Evolutionary conservation across 352 stramenopile species (phyloP).

Genomic region (Phytophthora tubulina): DNA sequence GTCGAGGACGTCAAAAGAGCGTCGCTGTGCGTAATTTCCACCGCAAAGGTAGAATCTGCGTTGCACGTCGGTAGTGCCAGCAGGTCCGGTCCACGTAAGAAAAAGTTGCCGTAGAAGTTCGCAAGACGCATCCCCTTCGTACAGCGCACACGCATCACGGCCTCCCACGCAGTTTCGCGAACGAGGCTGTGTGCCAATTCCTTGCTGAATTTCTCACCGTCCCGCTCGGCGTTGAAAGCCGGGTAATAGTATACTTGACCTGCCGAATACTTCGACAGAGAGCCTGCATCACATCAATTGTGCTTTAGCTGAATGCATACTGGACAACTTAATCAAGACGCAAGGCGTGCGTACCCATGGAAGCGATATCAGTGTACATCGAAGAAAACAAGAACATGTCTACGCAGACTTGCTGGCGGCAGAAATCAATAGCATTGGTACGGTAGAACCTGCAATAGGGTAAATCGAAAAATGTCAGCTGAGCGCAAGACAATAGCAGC

Average conservation of each 20-base stretch:
- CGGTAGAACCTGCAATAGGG: constrained; percentile 83
- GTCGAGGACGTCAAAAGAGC: constrained; percentile 93
- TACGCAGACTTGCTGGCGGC: constrained; percentile 98
- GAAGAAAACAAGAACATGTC: constrained; percentile 98
- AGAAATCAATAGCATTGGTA: constrained; percentile 97
- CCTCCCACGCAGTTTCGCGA: constrained; percentile 95
- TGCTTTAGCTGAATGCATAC: constrained; percentile 17
- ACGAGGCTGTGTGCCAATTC: constrained; percentile 94
- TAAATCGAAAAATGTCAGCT: constrained; percentile 7
- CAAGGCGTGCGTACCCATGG: constrained; percentile 77
- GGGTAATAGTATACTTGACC: constrained; percentile 98
- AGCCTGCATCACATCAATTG: constrained; percentile 46
- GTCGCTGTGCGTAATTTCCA: constrained; percentile 98
- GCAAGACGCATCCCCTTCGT: constrained; percentile 97
- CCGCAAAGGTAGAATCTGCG: constrained; percentile 95
- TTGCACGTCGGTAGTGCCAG: constrained; percentile 97
- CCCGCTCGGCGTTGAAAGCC: constrained; percentile 90
- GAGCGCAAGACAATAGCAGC: not conserved
- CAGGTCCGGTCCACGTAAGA: constrained; percentile 97
- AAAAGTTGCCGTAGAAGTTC: constrained; percentile 99
- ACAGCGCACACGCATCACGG: constrained; percentile 97
- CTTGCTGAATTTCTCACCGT: constrained; percentile 94
- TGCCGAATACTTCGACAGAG: constrained; percentile 95
- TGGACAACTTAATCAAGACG: not conserved
- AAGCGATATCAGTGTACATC: constrained; percentile 97